A percentile compares a stretch with the other conserved stretches of the same genome.
These are phyloP conservation scores for Volvox africanus DNA, from an alignment of 139 green algal species.

Conservation along the genomic window DNA sequence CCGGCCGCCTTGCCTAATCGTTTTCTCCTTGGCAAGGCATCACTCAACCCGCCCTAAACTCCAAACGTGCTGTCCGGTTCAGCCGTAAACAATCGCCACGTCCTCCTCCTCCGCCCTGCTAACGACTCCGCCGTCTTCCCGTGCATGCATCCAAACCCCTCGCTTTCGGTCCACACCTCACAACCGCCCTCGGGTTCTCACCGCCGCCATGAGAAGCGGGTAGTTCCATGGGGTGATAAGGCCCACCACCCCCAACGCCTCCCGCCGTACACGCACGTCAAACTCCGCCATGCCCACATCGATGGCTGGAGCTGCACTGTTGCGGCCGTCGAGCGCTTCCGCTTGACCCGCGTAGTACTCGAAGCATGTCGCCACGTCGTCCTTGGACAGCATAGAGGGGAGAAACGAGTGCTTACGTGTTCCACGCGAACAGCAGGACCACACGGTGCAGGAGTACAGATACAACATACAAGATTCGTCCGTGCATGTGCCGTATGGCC, in stretches of 20 bases:
- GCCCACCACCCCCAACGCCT: slow-evolving; percentile 78
- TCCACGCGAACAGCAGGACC: too few relatives aligned
- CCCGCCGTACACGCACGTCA: slow-evolving; percentile 39
- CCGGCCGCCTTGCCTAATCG: too few relatives aligned
- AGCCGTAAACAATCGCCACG: background rate
- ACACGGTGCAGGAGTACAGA: too few relatives aligned
- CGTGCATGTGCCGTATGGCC: too few relatives aligned
- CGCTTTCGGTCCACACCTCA: background rate
- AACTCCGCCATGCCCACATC: slow-evolving; percentile 81
- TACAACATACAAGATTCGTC: too few relatives aligned
- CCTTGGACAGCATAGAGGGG: background rate
- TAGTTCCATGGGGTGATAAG: slow-evolving; percentile 95
- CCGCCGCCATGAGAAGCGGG: slow-evolving; percentile 83
- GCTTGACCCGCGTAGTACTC: slow-evolving; percentile 89
- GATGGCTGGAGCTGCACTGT: slow-evolving; percentile 63
- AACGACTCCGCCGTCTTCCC: background rate
- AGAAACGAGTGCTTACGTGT: too few relatives aligned
- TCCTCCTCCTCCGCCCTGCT: background rate
- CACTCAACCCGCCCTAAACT: too few relatives aligned
- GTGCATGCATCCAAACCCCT: background rate
- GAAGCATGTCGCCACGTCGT: slow-evolving; percentile 75
- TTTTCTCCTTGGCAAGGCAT: too few relatives aligned
- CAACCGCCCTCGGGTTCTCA: slow-evolving; percentile 15
- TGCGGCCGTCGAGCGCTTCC: slow-evolving; percentile 82
- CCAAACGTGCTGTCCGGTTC: too few relatives aligned